Evolutionary conservation across 345 rosid species (phyloP), one percentile per base, ranked within the genome.

Genomic region (Brassica incana): DNA sequence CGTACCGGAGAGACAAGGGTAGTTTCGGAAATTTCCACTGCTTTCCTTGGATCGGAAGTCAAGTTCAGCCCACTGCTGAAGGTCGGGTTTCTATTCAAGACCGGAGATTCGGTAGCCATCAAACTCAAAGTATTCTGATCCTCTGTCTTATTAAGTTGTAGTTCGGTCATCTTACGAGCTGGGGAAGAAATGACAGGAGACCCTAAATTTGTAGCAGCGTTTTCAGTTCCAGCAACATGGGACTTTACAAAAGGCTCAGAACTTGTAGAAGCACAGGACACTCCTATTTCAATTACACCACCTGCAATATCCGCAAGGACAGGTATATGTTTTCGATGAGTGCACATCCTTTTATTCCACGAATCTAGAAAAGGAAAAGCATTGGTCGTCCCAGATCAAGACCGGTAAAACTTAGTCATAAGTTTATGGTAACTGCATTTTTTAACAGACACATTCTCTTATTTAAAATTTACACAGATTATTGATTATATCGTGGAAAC

Each of bases 21-120:
- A 29, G 78, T 80, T 77, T 85, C 82, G 81, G 84, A 82, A 48
- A 73, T 83, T 70, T 85, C 84, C 67, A 69, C 86, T 78, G 77
- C 77, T 80, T 87, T 87, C 27, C 8, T 80, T 56, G 16, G 87
- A 82, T 85, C 88, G 74, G 87, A 85, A 48, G 88, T 85, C 76
- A 85, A 83, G 81, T 85, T 87, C 69, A 75, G 82, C 27, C 82
- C 92, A 80, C 85, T 85, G 80, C 85, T 80, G 52, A 86, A 72
- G 32, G 81, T 70, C 78, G 81, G 82, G 50, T 62, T 84, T 77
- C 76, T 88, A 63, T 86, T 86, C 63, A 82, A 66, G 73, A 77
- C 81, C 23, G 71, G 65, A 69, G 90, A 80, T 81, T 73, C 85
- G 20, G 36, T 71, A 58, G 65, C 72, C 69, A 61, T 83, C 58